phyloP scores from a whole-genome alignment of 768 basidiomycete genomes.

The Kwoniella mangroviensis region DNA sequence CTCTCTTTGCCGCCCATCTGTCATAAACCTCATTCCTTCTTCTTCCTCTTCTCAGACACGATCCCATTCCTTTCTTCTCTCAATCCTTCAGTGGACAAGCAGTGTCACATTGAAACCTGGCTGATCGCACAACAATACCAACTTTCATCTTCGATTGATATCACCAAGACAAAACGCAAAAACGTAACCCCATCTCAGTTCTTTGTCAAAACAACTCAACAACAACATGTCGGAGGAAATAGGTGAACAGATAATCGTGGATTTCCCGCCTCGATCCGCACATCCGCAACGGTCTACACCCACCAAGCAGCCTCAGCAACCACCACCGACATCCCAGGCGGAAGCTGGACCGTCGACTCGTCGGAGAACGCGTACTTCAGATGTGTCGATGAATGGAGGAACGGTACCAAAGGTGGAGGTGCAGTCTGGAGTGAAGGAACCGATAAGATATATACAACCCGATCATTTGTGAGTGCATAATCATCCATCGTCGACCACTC shows the following conservation, averaged over 20 bases:
- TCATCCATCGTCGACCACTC: background rate
- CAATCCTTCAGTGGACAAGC: background rate
- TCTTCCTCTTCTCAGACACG: background rate
- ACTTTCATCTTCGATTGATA: too few species aligned
- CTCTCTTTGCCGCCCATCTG: background rate
- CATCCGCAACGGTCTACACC: too few species aligned
- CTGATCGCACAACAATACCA: too few species aligned
- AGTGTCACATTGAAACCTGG: too few species aligned
- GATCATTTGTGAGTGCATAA: slow-evolving; percentile 39
- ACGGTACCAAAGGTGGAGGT: background rate
- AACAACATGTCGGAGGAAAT: slow-evolving; percentile 14
- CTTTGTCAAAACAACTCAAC: background rate
- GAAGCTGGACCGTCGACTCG: slow-evolving; percentile 14
- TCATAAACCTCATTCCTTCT: background rate
- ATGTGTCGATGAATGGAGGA: slow-evolving; percentile 1
- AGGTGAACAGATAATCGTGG: slow-evolving; percentile 19
- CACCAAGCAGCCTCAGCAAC: too few species aligned
- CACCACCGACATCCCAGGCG: background rate
- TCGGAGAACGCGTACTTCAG: slow-evolving; percentile 1
- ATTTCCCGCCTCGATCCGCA: background rate
- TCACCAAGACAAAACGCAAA: too few species aligned
- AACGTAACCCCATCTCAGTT: too few species aligned
- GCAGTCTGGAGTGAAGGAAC: background rate
- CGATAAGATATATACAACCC: slow-evolving; percentile 38
- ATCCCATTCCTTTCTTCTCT: background rate